Evolutionary conservation across 148 eudicot species (phyloP).

Genomic region (Spergularia bocconei): DNA sequence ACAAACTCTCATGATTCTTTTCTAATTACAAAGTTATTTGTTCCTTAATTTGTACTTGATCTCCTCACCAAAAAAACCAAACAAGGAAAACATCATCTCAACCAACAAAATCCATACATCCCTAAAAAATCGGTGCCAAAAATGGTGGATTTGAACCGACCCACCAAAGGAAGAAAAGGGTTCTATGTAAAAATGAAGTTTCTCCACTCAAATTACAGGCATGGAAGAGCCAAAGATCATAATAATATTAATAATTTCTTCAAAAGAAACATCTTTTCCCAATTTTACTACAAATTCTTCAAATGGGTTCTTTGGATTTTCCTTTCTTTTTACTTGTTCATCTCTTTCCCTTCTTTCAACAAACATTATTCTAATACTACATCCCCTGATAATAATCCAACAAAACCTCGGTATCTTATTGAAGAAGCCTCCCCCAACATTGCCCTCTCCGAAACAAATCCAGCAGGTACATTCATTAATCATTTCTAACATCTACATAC

Average conservation of each 20-base stretch:
- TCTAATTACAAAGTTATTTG: background rate
- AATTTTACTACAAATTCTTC: background rate
- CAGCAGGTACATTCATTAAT: slow-evolving; percentile 3
- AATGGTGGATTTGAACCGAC: slow-evolving; percentile 30
- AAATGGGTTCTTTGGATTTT: slow-evolving; percentile 29
- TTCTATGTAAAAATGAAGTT: slow-evolving; percentile 30
- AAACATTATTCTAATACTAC: background rate
- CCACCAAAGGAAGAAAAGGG: slow-evolving; percentile 28
- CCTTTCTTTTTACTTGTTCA: slow-evolving; percentile 27
- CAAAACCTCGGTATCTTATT: slow-evolving; percentile 2
- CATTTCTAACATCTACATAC: background rate
- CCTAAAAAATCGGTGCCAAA: background rate
- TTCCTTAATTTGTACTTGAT: slow-evolving; percentile 23
- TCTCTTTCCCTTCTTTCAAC: slow-evolving; percentile 23
- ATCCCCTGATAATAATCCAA: background rate
- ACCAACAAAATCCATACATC: slow-evolving; percentile 5
- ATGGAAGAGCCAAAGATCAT: slow-evolving; percentile 10
- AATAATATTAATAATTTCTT: background rate
- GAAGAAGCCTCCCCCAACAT: background rate
- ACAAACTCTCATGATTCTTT: slow-evolving; percentile 14
- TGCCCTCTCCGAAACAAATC: too few species aligned
- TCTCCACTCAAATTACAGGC: slow-evolving; percentile 19
- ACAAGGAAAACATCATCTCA: slow-evolving; percentile 29
- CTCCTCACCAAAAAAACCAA: slow-evolving; percentile 15
- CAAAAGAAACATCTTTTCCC: slow-evolving; percentile 1